Base-by-base conservation (phyloP, 768 basidiomycete species). In the Psilocybe subaeruginosa region DNA sequence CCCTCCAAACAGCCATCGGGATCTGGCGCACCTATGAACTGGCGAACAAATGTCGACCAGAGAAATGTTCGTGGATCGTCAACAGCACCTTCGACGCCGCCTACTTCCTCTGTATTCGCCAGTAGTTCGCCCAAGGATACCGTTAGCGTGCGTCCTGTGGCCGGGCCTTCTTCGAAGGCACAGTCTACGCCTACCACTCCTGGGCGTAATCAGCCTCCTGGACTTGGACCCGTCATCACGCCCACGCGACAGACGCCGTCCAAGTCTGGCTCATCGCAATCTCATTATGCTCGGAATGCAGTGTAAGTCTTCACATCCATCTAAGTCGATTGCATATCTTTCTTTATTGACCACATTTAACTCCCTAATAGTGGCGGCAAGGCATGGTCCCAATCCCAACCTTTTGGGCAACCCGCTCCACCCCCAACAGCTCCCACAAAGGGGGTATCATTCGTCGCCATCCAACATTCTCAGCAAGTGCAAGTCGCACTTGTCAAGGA, bases 381-480 rank as follows among this genome's bases (percentile, higher is more conserved):
- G 62, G 91, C 89, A 17, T 95, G 93, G 92, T 82, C 82, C 0
- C 73, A 63, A 31, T 82, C 82, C 0, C 73, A 63, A 35, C 79
- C 83, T 0, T 81, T 87, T 5, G 80, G 79, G 1, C 80, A 84
- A 60, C 80, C 85, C 0, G 71, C 77, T n/a, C 74, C 75, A 5
- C 59, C 65, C 4, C 51, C 51, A 4, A 68, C 68, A 46, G 64
- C 72, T 8, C 66, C 80, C 3, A 69, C 68, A 6, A 66, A 73
- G 14, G 77, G 78, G 0, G 77, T 88, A 59, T 94, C 95, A 0
- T 87, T 97, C 43, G 78, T 85, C 0, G 92, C 89, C n/a, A 97
- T 97, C 54, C 95, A 97, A 71, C 81, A 87, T 70, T 77, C 88
- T 47, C 91, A 95, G 71, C 80, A 84, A 45, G 82, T 87, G 62